Conservation (phyloP, 768 basidiomycete species). For the Termitomyces titanicus region DNA sequence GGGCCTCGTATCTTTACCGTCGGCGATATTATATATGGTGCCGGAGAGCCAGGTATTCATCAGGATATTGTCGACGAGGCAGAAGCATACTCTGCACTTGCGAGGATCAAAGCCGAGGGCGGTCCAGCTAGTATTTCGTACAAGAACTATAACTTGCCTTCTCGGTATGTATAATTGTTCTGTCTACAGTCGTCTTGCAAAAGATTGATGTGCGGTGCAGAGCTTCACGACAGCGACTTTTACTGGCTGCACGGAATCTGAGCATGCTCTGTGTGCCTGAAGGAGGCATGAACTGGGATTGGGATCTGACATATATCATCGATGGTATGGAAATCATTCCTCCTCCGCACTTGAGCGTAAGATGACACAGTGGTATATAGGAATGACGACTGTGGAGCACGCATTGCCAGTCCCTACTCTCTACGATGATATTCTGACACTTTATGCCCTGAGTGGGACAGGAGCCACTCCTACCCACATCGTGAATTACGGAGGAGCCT, state of each 20-base stretch:
- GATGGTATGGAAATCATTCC: slow-evolving; percentile 44
- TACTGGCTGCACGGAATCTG: slow-evolving; percentile 57
- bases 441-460: slow-evolving; percentile 67
- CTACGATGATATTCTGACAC: slow-evolving; percentile 62
- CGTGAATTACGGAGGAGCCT: slow-evolving; percentile 73
- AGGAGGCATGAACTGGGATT: slow-evolving; percentile 78
- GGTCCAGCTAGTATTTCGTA: slow-evolving; percentile 70
- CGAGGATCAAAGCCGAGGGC: slow-evolving; percentile 69
- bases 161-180: slow-evolving; percentile 37
- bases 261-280: slow-evolving; percentile 74
- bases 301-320: slow-evolving; percentile 77
- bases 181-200: background rate
- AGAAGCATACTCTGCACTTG: slow-evolving; percentile 63
- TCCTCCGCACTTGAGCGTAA: background rate
- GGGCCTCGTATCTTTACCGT: slow-evolving; percentile 74
- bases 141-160: slow-evolving; percentile 74
- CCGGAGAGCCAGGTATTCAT: slow-evolving; percentile 39
- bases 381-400: slow-evolving; percentile 78
- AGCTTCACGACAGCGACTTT: slow-evolving; percentile 64
- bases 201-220: slow-evolving; percentile 24
- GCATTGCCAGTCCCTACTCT: slow-evolving; percentile 60
- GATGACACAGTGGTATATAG: slow-evolving; percentile 26
- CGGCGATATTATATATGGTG: slow-evolving; percentile 63
- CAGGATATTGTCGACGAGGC: slow-evolving; percentile 59
- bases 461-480: slow-evolving; percentile 72